Evolutionary conservation across 306 rosid genomes (phyloP).

Genomic region (Vigna nakashimae): DNA sequence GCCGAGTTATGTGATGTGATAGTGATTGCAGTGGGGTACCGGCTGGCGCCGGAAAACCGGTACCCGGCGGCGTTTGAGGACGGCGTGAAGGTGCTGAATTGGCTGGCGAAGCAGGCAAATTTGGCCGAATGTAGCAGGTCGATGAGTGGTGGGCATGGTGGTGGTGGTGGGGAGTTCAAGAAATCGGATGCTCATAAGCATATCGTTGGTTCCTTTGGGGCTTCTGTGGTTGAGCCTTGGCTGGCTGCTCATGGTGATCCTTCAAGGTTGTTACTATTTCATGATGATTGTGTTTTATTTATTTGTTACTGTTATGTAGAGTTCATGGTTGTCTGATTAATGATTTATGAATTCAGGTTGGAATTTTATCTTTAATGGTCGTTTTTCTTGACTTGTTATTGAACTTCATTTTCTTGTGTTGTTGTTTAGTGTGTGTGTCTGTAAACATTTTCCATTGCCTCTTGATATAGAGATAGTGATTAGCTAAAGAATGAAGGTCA

Average conservation of each 20-base stretch:
- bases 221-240: conserved; percentile 94
- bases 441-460: neutral
- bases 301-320: conserved; percentile 28
- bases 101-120: conserved; percentile 94
- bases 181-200: conserved; percentile 67
- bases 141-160: conserved; percentile 51
- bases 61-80: conserved; percentile 95
- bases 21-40: conserved; percentile 80
- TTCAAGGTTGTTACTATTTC: conserved; percentile 63
- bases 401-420: conserved; percentile 10
- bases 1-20: conserved; percentile 84
- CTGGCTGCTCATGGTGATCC: conserved; percentile 94
- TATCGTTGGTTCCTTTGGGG: conserved; percentile 87
- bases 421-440: neutral
- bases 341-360: conserved; percentile 33
- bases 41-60: conserved; percentile 89
- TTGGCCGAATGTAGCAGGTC: conserved; percentile 91
- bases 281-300: neutral
- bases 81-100: conserved; percentile 84
- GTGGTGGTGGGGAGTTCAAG: conserved; percentile 59
- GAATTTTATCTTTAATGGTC: neutral
- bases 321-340: neutral
- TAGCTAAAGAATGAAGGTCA: conserved; percentile 11
- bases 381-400: conserved; percentile 12
- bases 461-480: neutral